Evolutionary conservation across 176 grass and related monocot genomes (phyloP).

Genomic region (Coix lacrymajobi): DNA sequence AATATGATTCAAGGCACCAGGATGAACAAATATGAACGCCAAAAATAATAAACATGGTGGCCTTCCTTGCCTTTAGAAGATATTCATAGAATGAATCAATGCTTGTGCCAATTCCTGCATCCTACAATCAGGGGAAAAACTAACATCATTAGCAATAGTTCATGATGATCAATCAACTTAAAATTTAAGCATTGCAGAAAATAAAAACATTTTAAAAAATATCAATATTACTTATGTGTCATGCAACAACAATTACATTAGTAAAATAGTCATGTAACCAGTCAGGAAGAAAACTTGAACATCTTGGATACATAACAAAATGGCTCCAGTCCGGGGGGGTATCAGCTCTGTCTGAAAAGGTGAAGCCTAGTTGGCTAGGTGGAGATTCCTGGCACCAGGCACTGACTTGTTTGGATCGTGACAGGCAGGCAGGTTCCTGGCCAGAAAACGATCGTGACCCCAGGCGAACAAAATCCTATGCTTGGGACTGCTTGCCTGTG

Average conservation of each 20-base stretch:
- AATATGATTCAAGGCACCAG: neutral
- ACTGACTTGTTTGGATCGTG: no score
- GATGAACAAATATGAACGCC: constrained; percentile 3
- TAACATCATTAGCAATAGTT: neutral
- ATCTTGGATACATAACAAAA: neutral
- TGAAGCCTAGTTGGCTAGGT: neutral
- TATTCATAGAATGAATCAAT: constrained; percentile 99
- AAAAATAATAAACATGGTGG: neutral
- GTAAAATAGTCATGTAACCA: neutral
- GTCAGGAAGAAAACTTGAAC: neutral
- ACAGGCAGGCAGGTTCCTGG: no score
- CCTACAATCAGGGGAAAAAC: constrained; percentile 31
- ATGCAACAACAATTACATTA: neutral
- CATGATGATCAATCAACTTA: neutral
- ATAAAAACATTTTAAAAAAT: neutral
- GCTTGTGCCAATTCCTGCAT: constrained; percentile 96
- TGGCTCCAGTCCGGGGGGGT: neutral
- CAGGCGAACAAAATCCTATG: no score
- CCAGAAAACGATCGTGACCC: no score
- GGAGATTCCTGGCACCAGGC: neutral
- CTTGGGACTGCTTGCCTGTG: no score
- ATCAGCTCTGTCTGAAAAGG: neutral
- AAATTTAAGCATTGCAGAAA: neutral
- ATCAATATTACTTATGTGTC: neutral
- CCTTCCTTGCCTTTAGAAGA: constrained; percentile 74